Conservation (phyloP, 495 filamentous ascomycete species). For the Hyaloscypha variabilis region DNA sequence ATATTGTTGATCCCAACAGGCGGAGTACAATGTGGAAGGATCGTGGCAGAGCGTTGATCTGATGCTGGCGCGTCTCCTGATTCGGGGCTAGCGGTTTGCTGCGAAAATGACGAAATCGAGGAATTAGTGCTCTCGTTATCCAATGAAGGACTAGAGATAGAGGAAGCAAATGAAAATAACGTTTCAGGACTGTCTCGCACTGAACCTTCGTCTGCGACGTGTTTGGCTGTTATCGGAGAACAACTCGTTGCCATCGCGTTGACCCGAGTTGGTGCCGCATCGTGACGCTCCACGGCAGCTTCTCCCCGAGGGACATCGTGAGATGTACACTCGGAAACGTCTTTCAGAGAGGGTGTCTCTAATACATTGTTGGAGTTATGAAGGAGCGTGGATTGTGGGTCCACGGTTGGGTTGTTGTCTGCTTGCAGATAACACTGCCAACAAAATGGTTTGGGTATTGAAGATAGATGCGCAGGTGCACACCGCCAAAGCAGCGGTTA, state of each 20-base stretch:
- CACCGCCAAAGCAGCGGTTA: constrained; percentile 22
- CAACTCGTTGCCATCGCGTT: constrained; percentile 10
- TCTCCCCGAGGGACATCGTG: constrained; percentile 17
- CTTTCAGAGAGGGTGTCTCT: constrained; percentile 22
- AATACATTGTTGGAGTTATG: constrained; percentile 9
- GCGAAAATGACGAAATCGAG: neutral
- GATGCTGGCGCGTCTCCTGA: neutral
- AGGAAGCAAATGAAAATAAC: neutral
- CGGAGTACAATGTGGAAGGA: neutral
- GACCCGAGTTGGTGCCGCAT: constrained; percentile 18
- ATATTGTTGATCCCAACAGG: neutral
- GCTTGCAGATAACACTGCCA: constrained; percentile 8
- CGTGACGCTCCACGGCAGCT: constrained; percentile 21
- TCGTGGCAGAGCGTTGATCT: neutral
- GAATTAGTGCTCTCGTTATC: constrained; percentile 10
- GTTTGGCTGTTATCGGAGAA: constrained; percentile 21
- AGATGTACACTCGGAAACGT: constrained; percentile 18
- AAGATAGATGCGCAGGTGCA: constrained; percentile 13
- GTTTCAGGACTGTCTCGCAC: constrained; percentile 1
- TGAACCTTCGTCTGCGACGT: constrained; percentile 17
- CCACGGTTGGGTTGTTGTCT: constrained; percentile 13
- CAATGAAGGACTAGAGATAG: constrained; percentile 9
- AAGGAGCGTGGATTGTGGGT: constrained; percentile 11
- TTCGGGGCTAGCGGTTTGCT: neutral
- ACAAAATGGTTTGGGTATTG: constrained; percentile 19